phyloP scores from a whole-genome alignment of 257 asterid species.

The Ophiorrhiza pumila region DNA sequence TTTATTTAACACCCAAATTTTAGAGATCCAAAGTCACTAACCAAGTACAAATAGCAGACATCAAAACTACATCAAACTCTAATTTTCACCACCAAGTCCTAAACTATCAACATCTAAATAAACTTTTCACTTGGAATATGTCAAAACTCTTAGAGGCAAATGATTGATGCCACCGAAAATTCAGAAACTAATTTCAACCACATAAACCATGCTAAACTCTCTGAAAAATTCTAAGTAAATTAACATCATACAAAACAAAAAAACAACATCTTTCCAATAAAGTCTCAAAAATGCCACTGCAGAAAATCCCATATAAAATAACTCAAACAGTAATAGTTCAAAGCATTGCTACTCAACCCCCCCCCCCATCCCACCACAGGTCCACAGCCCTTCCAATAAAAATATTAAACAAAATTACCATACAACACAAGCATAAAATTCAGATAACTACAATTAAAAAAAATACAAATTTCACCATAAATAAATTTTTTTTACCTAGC shows the following conservation, averaged over 20 bases:
- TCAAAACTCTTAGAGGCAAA: background rate
- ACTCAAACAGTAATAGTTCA: background rate
- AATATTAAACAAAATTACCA: background rate
- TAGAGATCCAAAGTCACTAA: background rate
- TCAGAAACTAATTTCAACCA: background rate
- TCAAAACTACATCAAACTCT: background rate
- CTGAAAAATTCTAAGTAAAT: background rate
- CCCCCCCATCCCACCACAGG: too few relatives aligned
- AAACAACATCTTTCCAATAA: background rate
- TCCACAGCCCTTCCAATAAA: background rate
- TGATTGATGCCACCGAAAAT: background rate
- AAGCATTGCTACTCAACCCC: background rate
- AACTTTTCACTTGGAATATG: background rate
- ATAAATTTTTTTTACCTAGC: too few relatives aligned
- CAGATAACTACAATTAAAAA: background rate
- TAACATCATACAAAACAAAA: background rate
- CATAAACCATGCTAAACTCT: background rate
- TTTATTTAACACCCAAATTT: background rate
- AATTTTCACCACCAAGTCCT: background rate
- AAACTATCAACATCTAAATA: background rate
- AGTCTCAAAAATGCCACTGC: background rate
- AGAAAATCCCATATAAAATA: background rate
- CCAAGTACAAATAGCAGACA: background rate
- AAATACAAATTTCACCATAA: background rate
- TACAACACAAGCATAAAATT: background rate